A percentile compares a stretch with the other conserved stretches of the same genome.
Evolutionary conservation across 1,284 basidiomycete genomes (phyloP).

Genomic region (Sparassis latifolia): DNA sequence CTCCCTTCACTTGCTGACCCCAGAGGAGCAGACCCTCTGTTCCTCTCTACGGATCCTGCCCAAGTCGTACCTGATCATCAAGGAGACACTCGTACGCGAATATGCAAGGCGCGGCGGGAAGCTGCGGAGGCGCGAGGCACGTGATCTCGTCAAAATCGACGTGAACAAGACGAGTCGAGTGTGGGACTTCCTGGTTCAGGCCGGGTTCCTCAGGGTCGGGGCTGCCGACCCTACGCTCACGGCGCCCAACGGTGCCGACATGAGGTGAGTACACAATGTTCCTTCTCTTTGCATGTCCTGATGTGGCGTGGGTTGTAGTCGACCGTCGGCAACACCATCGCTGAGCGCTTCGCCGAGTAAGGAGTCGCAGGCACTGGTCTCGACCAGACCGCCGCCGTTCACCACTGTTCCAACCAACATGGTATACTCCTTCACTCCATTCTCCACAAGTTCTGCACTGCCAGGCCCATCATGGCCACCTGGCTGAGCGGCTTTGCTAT

Average conservation of each 20-base stretch:
- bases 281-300: background rate
- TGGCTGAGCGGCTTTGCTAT: background rate
- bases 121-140: slow-evolving; percentile 77
- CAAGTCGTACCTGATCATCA: slow-evolving; percentile 88
- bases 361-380: slow-evolving; percentile 24
- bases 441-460: background rate
- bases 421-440: slow-evolving; percentile 8
- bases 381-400: slow-evolving; percentile 25
- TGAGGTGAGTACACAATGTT: background rate
- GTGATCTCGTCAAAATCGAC: slow-evolving; percentile 87
- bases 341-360: slow-evolving; percentile 34
- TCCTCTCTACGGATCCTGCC: slow-evolving; percentile 84
- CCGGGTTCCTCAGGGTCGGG: slow-evolving; percentile 51
- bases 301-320: slow-evolving; percentile 7
- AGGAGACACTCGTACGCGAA: slow-evolving; percentile 87
- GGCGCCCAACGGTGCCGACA: background rate
- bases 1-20: slow-evolving; percentile 80
- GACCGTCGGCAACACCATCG: slow-evolving; percentile 24
- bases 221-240: slow-evolving; percentile 13
- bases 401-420: slow-evolving; percentile 20
- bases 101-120: slow-evolving; percentile 86
- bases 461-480: background rate
- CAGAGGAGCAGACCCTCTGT: slow-evolving; percentile 84
- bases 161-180: slow-evolving; percentile 87
- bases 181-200: slow-evolving; percentile 84